Conservation (phyloP, 2,329 filamentous ascomycete species). For the Ploettnerulaceae sp. region DNA sequence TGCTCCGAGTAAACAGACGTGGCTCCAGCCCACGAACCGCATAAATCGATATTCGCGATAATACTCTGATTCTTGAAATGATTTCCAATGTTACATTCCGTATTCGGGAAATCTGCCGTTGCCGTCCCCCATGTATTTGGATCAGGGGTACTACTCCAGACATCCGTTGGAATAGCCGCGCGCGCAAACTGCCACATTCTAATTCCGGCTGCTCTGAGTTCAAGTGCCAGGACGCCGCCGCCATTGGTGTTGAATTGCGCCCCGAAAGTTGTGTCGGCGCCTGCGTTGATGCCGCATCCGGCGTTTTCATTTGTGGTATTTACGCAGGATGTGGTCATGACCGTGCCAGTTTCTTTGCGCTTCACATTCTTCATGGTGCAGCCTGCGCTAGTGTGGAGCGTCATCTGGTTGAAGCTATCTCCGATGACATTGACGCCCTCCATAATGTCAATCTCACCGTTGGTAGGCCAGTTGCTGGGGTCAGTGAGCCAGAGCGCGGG, state of each 20-base stretch:
- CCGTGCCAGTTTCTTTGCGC: conserved; percentile 43
- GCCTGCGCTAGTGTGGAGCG: conserved; percentile 43
- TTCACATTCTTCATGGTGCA: conserved; percentile 38
- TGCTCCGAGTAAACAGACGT: conserved; percentile 28
- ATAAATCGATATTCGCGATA: conserved; percentile 79
- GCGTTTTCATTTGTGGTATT: conserved; percentile 38
- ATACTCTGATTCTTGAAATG: conserved; percentile 72
- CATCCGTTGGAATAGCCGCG: conserved; percentile 41
- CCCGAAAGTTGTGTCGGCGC: conserved; percentile 42
- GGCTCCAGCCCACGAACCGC: conserved; percentile 79
- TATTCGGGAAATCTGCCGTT: conserved; percentile 44
- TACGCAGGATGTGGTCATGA: conserved; percentile 44
- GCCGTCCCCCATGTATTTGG: conserved; percentile 42
- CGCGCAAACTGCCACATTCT: conserved; percentile 49
- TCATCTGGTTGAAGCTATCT: conserved; percentile 40
- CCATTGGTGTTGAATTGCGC: conserved; percentile 46
- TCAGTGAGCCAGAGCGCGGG: conserved; percentile 61
- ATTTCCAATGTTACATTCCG: conserved; percentile 61
- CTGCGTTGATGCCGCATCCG: conserved; percentile 41
- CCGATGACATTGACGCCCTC: conserved; percentile 43
- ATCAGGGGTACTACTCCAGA: conserved; percentile 40
- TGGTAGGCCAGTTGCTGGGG: conserved; percentile 50
- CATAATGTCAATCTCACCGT: conserved; percentile 56
- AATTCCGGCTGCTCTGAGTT: conserved; percentile 42
- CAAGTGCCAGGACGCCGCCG: conserved; percentile 46